phyloP scores from a whole-genome alignment of 805 yeast species.

The Lipomyces chichibuensis region DNA sequence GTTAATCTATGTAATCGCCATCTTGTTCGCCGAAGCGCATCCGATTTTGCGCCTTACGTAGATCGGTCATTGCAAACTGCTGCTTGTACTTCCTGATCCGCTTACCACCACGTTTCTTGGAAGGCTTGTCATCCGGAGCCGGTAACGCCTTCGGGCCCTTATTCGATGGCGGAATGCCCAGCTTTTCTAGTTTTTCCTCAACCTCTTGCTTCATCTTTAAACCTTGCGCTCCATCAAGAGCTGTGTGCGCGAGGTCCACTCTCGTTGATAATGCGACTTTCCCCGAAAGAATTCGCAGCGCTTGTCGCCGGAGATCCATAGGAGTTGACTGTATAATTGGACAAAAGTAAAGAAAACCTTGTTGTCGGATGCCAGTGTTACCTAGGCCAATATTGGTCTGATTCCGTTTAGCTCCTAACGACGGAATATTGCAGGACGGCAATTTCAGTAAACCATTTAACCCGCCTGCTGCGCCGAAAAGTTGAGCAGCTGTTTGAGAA shows the following conservation, averaged over 20 bases:
- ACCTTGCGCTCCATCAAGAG: conserved; percentile 60
- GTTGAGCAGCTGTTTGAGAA: conserved; percentile 68
- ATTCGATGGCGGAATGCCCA: conserved; percentile 75
- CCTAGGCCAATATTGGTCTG: conserved; percentile 49
- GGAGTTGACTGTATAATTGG: conserved; percentile 64
- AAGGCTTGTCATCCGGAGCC: conserved; percentile 70
- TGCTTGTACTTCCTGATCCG: conserved; percentile 79
- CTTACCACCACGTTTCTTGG: conserved; percentile 86
- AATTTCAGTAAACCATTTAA: conserved; percentile 63
- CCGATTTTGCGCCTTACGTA: conserved; percentile 80
- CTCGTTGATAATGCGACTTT: conserved; percentile 83
- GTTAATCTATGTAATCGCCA: conserved; percentile 64
- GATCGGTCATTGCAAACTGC: conserved; percentile 76
- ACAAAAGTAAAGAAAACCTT: conserved; percentile 68
- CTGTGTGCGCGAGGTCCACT: conserved; percentile 60
- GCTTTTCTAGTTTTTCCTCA: conserved; percentile 63
- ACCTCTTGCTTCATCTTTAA: conserved; percentile 62
- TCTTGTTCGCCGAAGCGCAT: conserved; percentile 82
- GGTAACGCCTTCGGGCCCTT: conserved; percentile 66
- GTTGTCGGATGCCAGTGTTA: conserved; percentile 56
- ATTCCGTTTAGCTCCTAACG: conserved; percentile 62
- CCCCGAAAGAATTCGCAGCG: conserved; percentile 76
- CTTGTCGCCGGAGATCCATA: conserved; percentile 62
- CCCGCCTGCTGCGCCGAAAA: conserved; percentile 72
- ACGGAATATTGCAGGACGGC: conserved; percentile 83